A percentile compares a stretch with the other conserved stretches of the same genome.
Conservation (phyloP, 2,329 filamentous ascomycete genomes). For the Aspergillus ibericus region DNA sequence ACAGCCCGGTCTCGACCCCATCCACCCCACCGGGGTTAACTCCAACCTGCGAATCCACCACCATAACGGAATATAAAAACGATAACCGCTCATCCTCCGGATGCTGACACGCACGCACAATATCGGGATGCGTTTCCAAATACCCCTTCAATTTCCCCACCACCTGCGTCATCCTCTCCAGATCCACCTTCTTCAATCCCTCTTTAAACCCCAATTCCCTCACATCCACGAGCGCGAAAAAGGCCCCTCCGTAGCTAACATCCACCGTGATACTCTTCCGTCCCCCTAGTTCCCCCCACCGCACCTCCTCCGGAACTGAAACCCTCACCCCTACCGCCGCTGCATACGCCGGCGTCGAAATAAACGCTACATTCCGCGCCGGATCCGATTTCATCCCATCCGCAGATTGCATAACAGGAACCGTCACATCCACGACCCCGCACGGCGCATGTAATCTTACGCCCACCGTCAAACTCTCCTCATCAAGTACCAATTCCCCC, state of each 20-base stretch:
- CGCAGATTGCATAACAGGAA: constrained; percentile 34
- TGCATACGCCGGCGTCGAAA: constrained; percentile 46
- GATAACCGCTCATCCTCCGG: constrained; percentile 34
- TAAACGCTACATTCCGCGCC: constrained; percentile 40
- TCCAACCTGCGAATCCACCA: constrained; percentile 32
- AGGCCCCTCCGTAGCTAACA: constrained; percentile 48
- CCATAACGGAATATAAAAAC: constrained; percentile 46
- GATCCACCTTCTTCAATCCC: constrained; percentile 29
- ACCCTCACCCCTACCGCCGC: constrained; percentile 34
- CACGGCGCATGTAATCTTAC: constrained; percentile 49
- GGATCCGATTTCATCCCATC: constrained; percentile 38
- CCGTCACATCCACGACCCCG: constrained; percentile 44
- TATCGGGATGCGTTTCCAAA: constrained; percentile 18
- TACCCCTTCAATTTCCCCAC: constrained; percentile 18
- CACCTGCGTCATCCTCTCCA: constrained; percentile 33
- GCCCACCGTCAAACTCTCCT: constrained; percentile 20
- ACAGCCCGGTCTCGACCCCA: constrained; percentile 45
- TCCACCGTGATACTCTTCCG: constrained; percentile 31
- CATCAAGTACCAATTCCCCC: constrained; percentile 31
- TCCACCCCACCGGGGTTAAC: constrained; percentile 12
- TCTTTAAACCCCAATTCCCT: constrained; percentile 40
- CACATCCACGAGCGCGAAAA: constrained; percentile 43
- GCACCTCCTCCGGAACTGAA: constrained; percentile 26
- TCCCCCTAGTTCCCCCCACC: constrained; percentile 42
- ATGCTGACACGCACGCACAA: constrained; percentile 26